Conservation (phyloP, 768 basidiomycete species). For the Gymnopilus junonius region DNA sequence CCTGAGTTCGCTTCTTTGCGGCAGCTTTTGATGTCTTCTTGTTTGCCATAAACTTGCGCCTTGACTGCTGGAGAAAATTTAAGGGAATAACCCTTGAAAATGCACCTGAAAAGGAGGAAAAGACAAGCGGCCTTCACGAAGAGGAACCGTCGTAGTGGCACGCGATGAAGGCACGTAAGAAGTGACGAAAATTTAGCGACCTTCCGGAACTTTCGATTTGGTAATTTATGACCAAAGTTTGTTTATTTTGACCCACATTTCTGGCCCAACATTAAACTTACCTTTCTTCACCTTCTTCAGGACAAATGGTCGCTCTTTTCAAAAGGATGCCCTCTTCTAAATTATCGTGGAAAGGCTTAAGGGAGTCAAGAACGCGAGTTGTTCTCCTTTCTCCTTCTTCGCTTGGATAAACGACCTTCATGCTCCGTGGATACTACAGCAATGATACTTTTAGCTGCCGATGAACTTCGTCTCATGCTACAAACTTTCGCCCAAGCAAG, state of each 20-base stretch:
- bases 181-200: constrained; percentile 5
- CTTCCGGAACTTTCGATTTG: constrained; percentile 20
- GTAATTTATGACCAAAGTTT: constrained; percentile 8
- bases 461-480: no score
- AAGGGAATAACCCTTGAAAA: background rate
- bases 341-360: no score
- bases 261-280: background rate
- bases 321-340: no score
- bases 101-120: background rate
- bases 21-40: constrained; percentile 12
- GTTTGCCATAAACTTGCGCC: constrained; percentile 10
- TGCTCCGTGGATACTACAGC: no score
- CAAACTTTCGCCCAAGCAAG: no score
- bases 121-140: background rate
- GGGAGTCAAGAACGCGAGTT: no score
- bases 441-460: no score
- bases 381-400: no score
- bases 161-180: background rate
- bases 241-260: background rate
- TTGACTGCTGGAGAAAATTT: constrained; percentile 4
- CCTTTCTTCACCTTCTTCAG: no score
- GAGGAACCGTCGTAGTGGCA: background rate
- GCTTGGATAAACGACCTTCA: no score
- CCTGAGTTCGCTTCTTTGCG: constrained; percentile 10
- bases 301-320: no score